A percentile compares a stretch with the other conserved stretches of the same genome.
These are phyloP conservation scores for Solanum gandarillasii DNA, from an alignment of 257 asterid species.

Conservation along the genomic window DNA sequence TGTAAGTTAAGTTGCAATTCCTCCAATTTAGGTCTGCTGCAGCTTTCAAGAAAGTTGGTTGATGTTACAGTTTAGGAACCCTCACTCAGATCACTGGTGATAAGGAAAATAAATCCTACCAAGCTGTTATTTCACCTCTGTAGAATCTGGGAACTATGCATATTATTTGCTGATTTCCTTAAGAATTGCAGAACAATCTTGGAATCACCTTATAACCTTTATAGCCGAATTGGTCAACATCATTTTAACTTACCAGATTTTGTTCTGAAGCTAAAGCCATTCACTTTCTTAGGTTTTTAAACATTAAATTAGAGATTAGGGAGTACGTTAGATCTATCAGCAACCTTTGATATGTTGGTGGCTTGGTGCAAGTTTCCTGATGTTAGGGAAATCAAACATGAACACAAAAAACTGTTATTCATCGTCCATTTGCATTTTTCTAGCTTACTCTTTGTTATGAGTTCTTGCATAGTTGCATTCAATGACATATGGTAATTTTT, in stretches of 20 bases:
- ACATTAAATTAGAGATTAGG: neutral
- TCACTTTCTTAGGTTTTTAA: neutral
- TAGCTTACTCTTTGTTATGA: neutral
- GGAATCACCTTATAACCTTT: neutral
- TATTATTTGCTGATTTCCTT: neutral
- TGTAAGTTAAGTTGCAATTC: neutral
- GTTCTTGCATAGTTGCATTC: neutral
- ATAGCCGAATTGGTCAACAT: neutral
- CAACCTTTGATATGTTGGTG: neutral
- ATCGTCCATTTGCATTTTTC: neutral
- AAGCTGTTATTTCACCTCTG: neutral
- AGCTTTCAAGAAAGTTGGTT: neutral
- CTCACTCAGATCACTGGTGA: neutral
- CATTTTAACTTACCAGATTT: neutral
- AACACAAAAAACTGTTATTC: neutral
- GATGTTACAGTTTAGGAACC: neutral
- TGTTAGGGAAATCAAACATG: neutral
- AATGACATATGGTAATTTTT: neutral
- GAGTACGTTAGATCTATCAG: neutral
- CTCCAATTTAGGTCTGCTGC: neutral
- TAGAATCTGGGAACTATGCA: neutral
- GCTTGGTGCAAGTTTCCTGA: neutral
- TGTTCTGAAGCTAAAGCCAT: neutral
- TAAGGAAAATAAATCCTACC: neutral
- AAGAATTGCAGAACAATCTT: neutral